Conservation (phyloP, 306 rosid genomes). For the Cicer pinnatifidum region DNA sequence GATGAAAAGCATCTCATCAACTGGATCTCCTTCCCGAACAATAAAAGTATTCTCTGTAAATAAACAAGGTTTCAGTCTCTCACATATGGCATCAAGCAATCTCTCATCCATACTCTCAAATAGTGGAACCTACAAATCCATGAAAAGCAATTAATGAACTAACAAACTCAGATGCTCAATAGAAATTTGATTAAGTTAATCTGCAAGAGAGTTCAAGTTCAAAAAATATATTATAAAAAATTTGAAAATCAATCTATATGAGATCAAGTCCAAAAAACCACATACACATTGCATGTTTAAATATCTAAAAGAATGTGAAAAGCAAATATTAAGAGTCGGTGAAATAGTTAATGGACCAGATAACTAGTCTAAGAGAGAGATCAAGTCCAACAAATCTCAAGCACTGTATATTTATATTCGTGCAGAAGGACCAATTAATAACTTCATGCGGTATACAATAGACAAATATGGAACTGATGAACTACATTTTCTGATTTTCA, state of each 20-base stretch:
- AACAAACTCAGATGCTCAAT: constrained; percentile 43
- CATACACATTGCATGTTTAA: background rate
- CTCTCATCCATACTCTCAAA: constrained; percentile 97
- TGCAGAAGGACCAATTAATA: constrained; percentile 39
- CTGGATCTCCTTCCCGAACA: constrained; percentile 97
- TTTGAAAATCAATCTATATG: constrained; percentile 15
- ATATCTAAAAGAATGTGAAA: background rate
- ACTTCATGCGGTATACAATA: constrained; percentile 5
- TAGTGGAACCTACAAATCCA: constrained; percentile 77
- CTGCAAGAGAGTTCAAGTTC: constrained; percentile 4
- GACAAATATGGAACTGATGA: constrained; percentile 15
- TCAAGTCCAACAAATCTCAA: background rate
- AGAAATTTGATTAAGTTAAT: constrained; percentile 1
- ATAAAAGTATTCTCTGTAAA: constrained; percentile 86
- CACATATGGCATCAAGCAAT: constrained; percentile 96
- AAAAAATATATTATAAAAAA: constrained; percentile 21
- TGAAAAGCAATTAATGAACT: constrained; percentile 43
- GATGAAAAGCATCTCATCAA: constrained; percentile 96
- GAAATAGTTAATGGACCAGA: background rate
- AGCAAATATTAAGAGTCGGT: background rate
- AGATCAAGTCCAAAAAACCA: background rate
- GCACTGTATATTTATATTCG: background rate
- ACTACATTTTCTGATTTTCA: background rate
- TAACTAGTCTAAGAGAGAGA: background rate
- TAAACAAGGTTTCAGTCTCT: constrained; percentile 86